Percentiles rank a stretch among this genome's conserved stretches.
Conservation (phyloP, 2,329 filamentous ascomycete genomes). For the Xylariaceae sp. region DNA sequence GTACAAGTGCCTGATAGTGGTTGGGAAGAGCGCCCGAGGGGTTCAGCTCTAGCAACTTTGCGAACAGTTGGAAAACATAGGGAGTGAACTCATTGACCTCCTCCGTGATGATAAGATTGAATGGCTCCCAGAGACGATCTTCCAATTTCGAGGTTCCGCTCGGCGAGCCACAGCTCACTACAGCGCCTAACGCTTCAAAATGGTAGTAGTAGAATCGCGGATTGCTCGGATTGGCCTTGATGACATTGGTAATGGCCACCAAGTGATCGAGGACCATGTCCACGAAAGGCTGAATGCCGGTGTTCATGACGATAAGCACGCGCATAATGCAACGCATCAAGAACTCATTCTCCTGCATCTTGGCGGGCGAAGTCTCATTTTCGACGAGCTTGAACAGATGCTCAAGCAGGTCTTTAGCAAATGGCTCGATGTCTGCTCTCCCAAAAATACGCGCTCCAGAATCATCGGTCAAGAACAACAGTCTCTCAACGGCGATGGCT, state of each 20-base stretch:
- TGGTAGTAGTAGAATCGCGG: constrained; percentile 98
- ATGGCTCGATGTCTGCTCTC: constrained; percentile 70
- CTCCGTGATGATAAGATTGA: constrained; percentile 73
- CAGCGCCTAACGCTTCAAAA: constrained; percentile 88
- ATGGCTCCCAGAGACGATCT: constrained; percentile 75
- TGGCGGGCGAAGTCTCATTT: constrained; percentile 76
- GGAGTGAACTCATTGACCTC: constrained; percentile 93
- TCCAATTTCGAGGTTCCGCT: constrained; percentile 71
- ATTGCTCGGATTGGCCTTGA: constrained; percentile 93
- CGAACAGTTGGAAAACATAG: constrained; percentile 93
- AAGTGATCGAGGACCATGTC: constrained; percentile 81
- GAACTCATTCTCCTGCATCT: constrained; percentile 98
- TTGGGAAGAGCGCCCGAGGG: constrained; percentile 72
- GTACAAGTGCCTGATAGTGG: constrained; percentile 75
- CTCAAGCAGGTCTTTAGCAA: constrained; percentile 80
- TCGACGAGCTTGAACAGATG: constrained; percentile 91
- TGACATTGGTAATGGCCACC: constrained; percentile 84
- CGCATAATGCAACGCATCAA: constrained; percentile 98
- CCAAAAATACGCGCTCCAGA: constrained; percentile 75
- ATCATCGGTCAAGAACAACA: constrained; percentile 77
- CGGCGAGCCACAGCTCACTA: constrained; percentile 70
- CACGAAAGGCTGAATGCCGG: constrained; percentile 68
- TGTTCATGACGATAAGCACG: constrained; percentile 89
- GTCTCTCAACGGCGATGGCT: constrained; percentile 91
- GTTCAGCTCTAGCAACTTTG: constrained; percentile 83